Base-by-base conservation (phyloP, 768 basidiomycete species). In the Pholiota molesta region DNA sequence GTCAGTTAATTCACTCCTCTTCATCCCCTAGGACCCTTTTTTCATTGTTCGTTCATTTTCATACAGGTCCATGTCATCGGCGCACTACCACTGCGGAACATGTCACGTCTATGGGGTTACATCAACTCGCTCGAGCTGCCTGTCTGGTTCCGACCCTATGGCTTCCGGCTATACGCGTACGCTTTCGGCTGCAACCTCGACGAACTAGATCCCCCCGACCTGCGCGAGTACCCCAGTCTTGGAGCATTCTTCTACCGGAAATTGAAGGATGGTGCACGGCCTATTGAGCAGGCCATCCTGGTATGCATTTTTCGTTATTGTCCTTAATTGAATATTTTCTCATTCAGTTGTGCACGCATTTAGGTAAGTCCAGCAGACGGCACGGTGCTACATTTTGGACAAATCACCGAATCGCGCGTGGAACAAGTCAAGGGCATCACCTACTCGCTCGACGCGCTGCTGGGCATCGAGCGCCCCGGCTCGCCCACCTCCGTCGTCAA, bases 341-440 rank as follows among this genome's bases (percentile, higher is more conserved):
- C 53, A 35, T 65, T 19, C 62, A 3, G 19, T 59, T 28, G 23
- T 14, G 59, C 9, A 57, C 40, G 37, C 55, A 47, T 45, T 6
- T 68, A 92, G 91, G 91, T 97, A 62, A 95, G 92, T 64, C 97
- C 97, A 0, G 96, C 97, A 1, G 97, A 99, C 67, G 97, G 97
- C 3, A 90, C 83, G 0, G 84, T 99, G 1, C 81, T 99, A 28
- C 97, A 99, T 72, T 95, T 95, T 67, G 97, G 97, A 35, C 86
- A 86, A 0, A 91, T 99, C 64, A 75, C 84, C 57, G 85, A 86
- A 66, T 80, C 86, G 53, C 86, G 86, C 28, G 93, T 99, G 55
- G 96, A 97, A 72, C 96, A 98, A 75, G 94, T 99, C 71, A 99
- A 99, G 75, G 97, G 97, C 16, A 90, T 97, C 65, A 97, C 95